A percentile compares a stretch with the other conserved stretches of the same genome.
phyloP scores from a whole-genome alignment of 768 basidiomycete species.

The Strobilomyces echinocephalus region DNA sequence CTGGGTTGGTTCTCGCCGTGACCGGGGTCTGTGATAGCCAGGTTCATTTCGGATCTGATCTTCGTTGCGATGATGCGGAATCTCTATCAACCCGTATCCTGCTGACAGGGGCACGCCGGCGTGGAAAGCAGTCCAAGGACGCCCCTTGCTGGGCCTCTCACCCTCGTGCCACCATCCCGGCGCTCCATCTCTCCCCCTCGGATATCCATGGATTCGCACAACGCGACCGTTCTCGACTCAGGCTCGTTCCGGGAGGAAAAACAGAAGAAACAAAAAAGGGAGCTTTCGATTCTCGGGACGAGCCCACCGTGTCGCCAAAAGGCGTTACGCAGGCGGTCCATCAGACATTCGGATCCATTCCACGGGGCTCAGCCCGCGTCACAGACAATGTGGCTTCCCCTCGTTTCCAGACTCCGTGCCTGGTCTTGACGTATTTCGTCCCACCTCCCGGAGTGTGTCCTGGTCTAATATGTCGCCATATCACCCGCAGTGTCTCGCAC shows the following conservation, averaged over 20 bases:
- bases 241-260: constrained; percentile 1
- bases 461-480: not conserved
- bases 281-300: constrained; percentile 2
- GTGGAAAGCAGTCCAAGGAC: constrained; percentile 24
- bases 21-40: constrained; percentile 11
- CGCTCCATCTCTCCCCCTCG: constrained; percentile 16
- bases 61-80: constrained; percentile 24
- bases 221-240: not conserved
- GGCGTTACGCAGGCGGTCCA: constrained; percentile 14
- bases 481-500: not conserved
- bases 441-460: not conserved
- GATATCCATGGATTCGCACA: constrained; percentile 12
- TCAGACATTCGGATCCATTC: constrained; percentile 11
- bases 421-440: constrained; percentile 9
- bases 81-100: constrained; percentile 7
- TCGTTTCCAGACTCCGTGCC: too few species aligned
- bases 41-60: constrained; percentile 18
- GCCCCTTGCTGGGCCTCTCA: constrained; percentile 16
- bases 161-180: constrained; percentile 1
- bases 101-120: constrained; percentile 27
- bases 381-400: not conserved
- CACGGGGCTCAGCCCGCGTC: constrained; percentile 14
- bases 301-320: not conserved
- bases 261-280: not conserved
- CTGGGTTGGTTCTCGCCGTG: constrained; percentile 4